Evolutionary conservation across 257 asterid species (phyloP).

Genomic region (Plantago major): DNA sequence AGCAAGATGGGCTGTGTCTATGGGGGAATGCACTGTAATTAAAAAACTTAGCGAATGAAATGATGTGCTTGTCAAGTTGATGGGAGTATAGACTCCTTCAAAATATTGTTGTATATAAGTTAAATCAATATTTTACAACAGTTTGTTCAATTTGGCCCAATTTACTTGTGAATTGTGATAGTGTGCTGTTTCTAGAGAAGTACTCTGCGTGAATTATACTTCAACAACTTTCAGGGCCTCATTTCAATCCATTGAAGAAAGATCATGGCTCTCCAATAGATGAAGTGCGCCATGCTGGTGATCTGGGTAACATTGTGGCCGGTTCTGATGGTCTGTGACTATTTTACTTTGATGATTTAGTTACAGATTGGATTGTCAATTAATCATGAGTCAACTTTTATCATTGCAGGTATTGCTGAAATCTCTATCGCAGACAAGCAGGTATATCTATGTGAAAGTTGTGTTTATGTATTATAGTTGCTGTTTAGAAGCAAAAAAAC

Average conservation of each 20-base stretch:
- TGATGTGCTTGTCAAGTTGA: not conserved
- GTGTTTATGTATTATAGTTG: not conserved
- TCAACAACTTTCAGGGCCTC: conserved; percentile 56
- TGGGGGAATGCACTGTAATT: not conserved
- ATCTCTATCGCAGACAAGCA: conserved; percentile 55
- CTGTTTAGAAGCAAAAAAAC: not conserved
- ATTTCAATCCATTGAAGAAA: conserved; percentile 75
- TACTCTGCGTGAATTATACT: conserved; percentile 8
- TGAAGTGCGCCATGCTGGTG: conserved; percentile 78
- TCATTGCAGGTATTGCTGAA: conserved; percentile 64
- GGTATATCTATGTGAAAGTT: conserved; percentile 30
- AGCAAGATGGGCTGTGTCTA: not conserved
- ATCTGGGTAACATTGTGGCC: conserved; percentile 80
- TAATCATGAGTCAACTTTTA: conserved; percentile 7
- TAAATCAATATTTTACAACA: not conserved
- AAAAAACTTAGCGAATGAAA: not conserved
- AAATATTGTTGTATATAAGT: not conserved
- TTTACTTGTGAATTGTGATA: no score
- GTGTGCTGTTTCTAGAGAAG: not conserved
- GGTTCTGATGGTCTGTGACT: conserved; percentile 56
- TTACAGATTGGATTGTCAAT: not conserved
- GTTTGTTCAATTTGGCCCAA: no score
- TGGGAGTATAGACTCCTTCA: not conserved
- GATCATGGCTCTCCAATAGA: conserved; percentile 84
- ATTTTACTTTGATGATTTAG: conserved; percentile 4